Base-by-base conservation (phyloP, 495 filamentous ascomycete genomes). In the Mytilinidion resinicola region DNA sequence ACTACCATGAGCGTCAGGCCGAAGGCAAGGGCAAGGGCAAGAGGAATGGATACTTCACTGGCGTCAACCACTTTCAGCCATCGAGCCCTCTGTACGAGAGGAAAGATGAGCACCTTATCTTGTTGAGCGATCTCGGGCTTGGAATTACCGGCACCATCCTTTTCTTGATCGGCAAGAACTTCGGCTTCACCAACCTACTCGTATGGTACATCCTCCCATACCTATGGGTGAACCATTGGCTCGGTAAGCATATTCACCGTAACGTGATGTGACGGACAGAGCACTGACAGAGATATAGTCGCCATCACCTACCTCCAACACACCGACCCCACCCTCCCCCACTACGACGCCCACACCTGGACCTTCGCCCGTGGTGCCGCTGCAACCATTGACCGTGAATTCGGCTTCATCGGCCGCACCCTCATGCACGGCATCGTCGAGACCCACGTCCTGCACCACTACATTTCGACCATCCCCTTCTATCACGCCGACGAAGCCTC, bases 191-290 rank as follows among this genome's bases (percentile, higher is more conserved):
- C 62, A 96, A 95, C 74, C 76, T 97, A 67, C 73, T 86, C 30
- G 85, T 98, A 42, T 97, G 93, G 91, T 98, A 97, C 73, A 83
- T 88, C 68, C 67, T 95, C 56, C 93, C 93, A 9, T 98, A 96
- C 72, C 77, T 97, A 61, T 96, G 92, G 92, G 93, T 97, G 21
- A 95, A 98, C 82, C 92, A 97, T 83, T 98, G 93, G 87, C 83
- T 90, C 53, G 85, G 85, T 87, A 82, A 77, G 84, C 42, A 50
- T 49, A 47, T 53, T 37, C 38, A 34, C 7, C 46, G 47, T 3
- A 14, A 17, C 25, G 6, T 30, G 25, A 44, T 9, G 30, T 42
- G 34, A 47, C 9, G 50, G 63, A 54, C 56, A 25, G 17, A 14
- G 19, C 12, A 62, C 62, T 67, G 64, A 66, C 56, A 12, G 59